Evolutionary conservation across 305 asterid genomes (phyloP).

Genomic region (Fraxinus baroniana): DNA sequence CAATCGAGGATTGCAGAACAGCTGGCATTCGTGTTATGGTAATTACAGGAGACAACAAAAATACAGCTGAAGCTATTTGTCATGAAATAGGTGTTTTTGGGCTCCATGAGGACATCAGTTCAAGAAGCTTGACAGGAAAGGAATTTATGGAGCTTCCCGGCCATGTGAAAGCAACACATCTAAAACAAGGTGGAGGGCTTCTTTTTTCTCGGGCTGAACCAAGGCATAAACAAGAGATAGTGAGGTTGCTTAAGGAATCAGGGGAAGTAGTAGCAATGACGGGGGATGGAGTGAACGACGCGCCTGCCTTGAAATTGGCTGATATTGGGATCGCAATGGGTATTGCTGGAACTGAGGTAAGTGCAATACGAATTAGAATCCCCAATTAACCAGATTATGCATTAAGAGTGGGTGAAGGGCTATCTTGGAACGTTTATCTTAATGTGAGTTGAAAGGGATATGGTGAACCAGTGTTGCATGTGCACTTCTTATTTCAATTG

Average conservation of each 20-base stretch:
- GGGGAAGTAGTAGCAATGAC: conserved; percentile 99
- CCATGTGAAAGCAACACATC: conserved; percentile 43
- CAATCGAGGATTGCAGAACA: conserved; percentile 82
- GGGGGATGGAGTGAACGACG: conserved; percentile 95
- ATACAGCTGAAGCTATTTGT: conserved; percentile 91
- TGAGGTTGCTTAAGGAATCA: conserved; percentile 80
- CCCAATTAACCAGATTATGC: neutral
- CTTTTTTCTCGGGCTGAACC: conserved; percentile 96
- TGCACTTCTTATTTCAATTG: neutral
- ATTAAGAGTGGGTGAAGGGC: neutral
- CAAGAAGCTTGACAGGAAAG: conserved; percentile 69
- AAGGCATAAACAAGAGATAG: conserved; percentile 89
- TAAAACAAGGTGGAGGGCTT: conserved; percentile 66
- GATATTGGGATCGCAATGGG: conserved; percentile 98
- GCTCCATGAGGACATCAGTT: conserved; percentile 49
- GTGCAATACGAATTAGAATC: neutral
- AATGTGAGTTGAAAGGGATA: neutral
- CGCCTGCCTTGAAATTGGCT: conserved; percentile 92
- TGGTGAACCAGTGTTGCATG: neutral
- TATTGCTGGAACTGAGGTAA: conserved; percentile 88
- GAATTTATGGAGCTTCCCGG: conserved; percentile 53
- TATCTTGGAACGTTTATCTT: neutral
- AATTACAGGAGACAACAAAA: conserved; percentile 86
- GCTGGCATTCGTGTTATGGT: conserved; percentile 95
- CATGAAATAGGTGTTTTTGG: conserved; percentile 87